Evolutionary conservation across 2,329 filamentous ascomycete genomes (phyloP), one percentile per base, ranked within the genome.

Genomic region (Trichoderma sp.): DNA sequence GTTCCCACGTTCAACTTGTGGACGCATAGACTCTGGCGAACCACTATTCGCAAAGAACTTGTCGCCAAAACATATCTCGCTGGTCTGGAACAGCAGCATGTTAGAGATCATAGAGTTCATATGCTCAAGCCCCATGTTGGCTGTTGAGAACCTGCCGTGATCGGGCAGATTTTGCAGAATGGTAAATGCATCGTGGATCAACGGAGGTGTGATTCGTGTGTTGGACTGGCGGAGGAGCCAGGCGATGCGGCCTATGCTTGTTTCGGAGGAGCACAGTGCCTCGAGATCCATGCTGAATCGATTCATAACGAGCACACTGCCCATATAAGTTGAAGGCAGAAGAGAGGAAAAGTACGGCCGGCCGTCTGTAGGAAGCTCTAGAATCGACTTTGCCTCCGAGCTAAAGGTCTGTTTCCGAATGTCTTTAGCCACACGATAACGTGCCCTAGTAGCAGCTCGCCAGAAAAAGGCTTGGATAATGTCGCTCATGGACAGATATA

Each of bases 401-500:
- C 55, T 32, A 5, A 71, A 72, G 1, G 69, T 72, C 16, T 73
- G 51, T 28, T 73, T 66, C 0, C 71, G 69, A 3, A 73, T 68
- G 13, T 73, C 70, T n/a, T 65, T 74, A 2, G 74, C 78, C 1
- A 79, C 78, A 1, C 75, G 76, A 51, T 78, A 77, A 14, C 80
- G 74, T 1, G 79, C 77, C 24, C 75, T 73, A 52, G 81, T 75
- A 0, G 78, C 74, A 0, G 76, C 74, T 0, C 79, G 76, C 80
- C 80, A 82, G 69, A 81, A 76, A 59, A 81, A 79, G 0, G 80
- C 80, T 69, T 81, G 78, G 2, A 81, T 71, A 10, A 81, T 79
- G 54, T 82, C 80, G 68, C 76, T 81, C 28, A 79, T 71, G 0
- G 79, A 81, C 0, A 69, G 16, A 75, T 43, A n/a, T 43, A n/a